Base-by-base conservation (phyloP, 495 filamentous ascomycete genomes). In the Pyrenopolyporus hunteri region DNA sequence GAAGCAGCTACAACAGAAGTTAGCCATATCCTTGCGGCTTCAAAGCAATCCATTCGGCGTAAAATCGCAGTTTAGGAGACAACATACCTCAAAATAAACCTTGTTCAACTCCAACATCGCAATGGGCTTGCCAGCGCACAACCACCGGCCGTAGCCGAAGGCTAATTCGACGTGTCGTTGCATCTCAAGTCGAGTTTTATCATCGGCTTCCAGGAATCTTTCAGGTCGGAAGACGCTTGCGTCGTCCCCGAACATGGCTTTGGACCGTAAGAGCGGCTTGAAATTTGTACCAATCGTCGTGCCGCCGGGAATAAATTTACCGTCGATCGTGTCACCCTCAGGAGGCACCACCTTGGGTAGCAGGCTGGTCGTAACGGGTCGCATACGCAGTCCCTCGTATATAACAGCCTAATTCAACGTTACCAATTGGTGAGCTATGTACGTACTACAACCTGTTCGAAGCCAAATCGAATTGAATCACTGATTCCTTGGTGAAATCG, bases 101-200 rank as follows among this genome's bases (percentile, higher is more conserved):
- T 87, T 88, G 44, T 82, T 81, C 48, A 86, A 56, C 71, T 86
- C 77, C 64, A 81, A 43, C 6, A 73, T 68, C 4, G 76, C 77
- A 22, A 82, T 69, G 6, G 59, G 39, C 67, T 81, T 79, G 17
- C 80, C 78, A 33, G 77, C 59, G 43, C 79, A 83, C 32, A 59
- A 63, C 61, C 70, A 81, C 16, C 76, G 68, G 1, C 80, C 80
- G 53, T 73, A 71, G 6, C 78, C 77, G 61, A 79, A 81, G 0
- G 74, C 39, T 8, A 81, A 66, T 20, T 79, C 76, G 2, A 62
- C 43, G 0, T 70, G 64, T 26, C 67, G 70, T 59, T 78, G 68
- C 81, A 83, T 82, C 45, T 67, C 69, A 35, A 64, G 58, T 5
- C 71, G 54, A 20, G 63, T 59, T 17, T 70, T 74, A 1, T 66